Evolutionary conservation across 176 grass and related monocot species (phyloP).

Genomic region (Musa itinerans): DNA sequence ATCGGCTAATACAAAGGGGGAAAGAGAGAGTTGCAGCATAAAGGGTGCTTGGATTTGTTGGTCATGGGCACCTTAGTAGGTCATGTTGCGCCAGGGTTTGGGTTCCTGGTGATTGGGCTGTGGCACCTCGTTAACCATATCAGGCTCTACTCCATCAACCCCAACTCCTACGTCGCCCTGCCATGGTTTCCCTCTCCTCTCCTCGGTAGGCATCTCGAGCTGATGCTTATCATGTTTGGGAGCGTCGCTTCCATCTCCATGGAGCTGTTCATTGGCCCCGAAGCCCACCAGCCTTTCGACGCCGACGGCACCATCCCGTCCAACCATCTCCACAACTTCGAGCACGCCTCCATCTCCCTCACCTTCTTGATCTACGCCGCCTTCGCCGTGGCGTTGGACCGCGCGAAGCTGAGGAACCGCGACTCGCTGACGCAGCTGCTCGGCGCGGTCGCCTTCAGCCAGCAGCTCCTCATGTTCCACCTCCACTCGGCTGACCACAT

Average conservation of each 20-base stretch:
- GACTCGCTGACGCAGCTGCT: constrained; percentile 30
- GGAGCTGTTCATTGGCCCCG: constrained; percentile 83
- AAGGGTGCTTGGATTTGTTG: too few relatives aligned
- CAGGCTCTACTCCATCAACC: constrained; percentile 47
- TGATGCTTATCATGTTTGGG: constrained; percentile 47
- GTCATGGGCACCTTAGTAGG: constrained; percentile 69
- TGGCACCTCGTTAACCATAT: constrained; percentile 87
- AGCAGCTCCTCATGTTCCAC: constrained; percentile 59
- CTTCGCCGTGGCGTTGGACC: constrained; percentile 53
- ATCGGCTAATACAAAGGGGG: too few relatives aligned
- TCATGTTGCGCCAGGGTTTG: constrained; percentile 70
- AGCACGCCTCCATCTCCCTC: constrained; percentile 93
- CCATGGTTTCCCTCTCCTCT: constrained; percentile 60
- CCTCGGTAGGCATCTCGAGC: constrained; percentile 44
- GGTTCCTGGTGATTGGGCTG: constrained; percentile 75
- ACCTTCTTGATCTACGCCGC: constrained; percentile 57
- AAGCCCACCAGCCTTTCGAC: constrained; percentile 77
- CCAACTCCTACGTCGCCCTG: constrained; percentile 50
- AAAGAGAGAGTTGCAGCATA: too few relatives aligned
- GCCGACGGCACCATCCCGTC: constrained; percentile 73
- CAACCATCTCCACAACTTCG: constrained; percentile 91
- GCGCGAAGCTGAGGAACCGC: constrained; percentile 7
- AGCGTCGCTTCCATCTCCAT: constrained; percentile 52
- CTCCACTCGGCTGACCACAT: constrained; percentile 65
- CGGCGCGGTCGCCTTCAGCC: constrained; percentile 36